Base-by-base conservation (phyloP, 2,329 filamentous ascomycete species). In the Fusarium sp. region DNA sequence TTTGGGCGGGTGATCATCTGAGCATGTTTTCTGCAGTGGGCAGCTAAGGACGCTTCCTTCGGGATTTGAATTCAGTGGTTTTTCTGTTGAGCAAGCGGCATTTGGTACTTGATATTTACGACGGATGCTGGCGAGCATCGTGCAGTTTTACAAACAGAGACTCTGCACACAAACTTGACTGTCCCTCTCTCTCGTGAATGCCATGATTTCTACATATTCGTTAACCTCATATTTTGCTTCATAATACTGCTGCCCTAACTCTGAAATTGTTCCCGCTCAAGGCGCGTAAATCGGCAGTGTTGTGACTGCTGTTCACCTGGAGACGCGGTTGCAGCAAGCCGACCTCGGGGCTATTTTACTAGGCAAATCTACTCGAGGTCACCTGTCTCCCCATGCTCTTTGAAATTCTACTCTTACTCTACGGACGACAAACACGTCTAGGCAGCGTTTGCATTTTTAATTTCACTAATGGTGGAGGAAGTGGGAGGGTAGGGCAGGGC, bases 61-160 rank as follows among this genome's bases (percentile, higher is more conserved):
- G 32, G 37, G 57, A 41, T 22, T 27, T 49, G 40, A 51, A 49
- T 23, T 62, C 62, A 57, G 20, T 65, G 43, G 32, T 39, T 45
- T 56, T 49, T 25, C 43, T 52, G 58, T 47, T 43, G 19, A 41
- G 39, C 35, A 46, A 54, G 48, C 43, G 19, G 30, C 19, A 10
- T 39, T 20, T 54, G 9, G 15, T 41, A 19, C 27, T 30, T 22
- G 15, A 33, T 2, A 39, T 32, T n/a, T n/a, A 35, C 15, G 7
- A 37, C 5, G 9, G 27, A 30, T 30, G 27, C 27, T 13, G 30
- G 30, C 14, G 13, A 10, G 30, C 30, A 14, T 37, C 35, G 30
- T 48, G 48, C 47, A 37, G 59, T 51, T 61, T 46, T 20, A n/a
- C 30, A 66, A 45, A 47, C 46, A 57, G 17, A 47, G 20, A 25